Percentiles rank a stretch among this genome's conserved stretches.
Evolutionary conservation across 2,329 filamentous ascomycete species (phyloP).

Genomic region (Aspergillus uvarum): DNA sequence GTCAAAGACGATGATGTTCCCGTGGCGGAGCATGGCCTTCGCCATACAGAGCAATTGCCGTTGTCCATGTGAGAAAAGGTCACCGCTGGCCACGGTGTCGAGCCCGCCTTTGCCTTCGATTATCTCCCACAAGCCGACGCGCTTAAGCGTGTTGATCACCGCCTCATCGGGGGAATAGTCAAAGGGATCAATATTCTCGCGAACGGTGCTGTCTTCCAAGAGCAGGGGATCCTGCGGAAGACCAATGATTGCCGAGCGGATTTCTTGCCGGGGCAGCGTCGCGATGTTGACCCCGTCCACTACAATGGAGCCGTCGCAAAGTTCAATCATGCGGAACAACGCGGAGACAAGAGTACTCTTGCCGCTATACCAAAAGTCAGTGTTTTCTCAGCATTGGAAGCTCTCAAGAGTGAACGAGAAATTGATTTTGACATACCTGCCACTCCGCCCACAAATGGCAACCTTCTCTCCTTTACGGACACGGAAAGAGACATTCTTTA

Average conservation of each 20-base stretch:
- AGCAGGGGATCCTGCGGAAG: background rate
- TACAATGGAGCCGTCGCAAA: background rate
- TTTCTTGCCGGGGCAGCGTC: background rate
- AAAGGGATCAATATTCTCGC: conserved; percentile 1
- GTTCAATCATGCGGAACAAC: background rate
- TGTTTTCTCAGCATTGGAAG: background rate
- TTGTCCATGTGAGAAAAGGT: conserved; percentile 4
- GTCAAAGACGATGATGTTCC: conserved; percentile 2
- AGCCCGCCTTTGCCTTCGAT: background rate
- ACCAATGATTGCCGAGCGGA: background rate
- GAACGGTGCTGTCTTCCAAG: background rate
- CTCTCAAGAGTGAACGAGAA: background rate
- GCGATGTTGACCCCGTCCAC: background rate
- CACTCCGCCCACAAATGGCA: conserved; percentile 27
- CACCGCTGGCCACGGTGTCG: background rate
- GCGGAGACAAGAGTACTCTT: background rate
- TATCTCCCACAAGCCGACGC: conserved; percentile 8
- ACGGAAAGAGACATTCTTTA: conserved; percentile 19
- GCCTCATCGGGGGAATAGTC: background rate
- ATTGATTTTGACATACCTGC: background rate
- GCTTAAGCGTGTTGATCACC: conserved; percentile 2
- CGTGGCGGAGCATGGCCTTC: conserved; percentile 2
- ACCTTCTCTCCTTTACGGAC: conserved; percentile 28
- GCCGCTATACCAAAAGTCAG: background rate
- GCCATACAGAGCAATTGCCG: background rate